Evolutionary conservation across 331 rosid genomes (phyloP).

Genomic region (Cydonia oblonga): DNA sequence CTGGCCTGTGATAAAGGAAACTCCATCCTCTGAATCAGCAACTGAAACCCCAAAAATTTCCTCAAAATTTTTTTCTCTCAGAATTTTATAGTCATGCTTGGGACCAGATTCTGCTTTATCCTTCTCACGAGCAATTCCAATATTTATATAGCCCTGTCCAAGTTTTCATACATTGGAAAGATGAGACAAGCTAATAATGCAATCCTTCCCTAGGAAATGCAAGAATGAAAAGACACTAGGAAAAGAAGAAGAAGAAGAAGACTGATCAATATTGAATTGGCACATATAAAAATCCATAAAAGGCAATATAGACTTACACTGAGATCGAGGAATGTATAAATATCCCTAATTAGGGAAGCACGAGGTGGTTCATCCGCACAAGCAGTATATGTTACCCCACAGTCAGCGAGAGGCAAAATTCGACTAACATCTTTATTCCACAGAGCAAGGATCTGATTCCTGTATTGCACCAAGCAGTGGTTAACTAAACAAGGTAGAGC

Average conservation of each 20-base stretch:
- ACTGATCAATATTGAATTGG: constrained; percentile 4
- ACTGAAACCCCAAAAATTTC: constrained; percentile 50
- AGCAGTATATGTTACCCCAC: constrained; percentile 56
- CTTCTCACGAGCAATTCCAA: constrained; percentile 86
- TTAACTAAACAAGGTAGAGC: constrained; percentile 14
- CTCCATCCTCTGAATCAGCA: constrained; percentile 92
- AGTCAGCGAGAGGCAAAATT: constrained; percentile 78
- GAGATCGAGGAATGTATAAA: constrained; percentile 82
- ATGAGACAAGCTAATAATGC: background rate
- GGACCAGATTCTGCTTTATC: constrained; percentile 43
- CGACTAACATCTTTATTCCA: constrained; percentile 94
- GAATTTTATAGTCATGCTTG: constrained; percentile 46
- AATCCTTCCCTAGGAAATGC: background rate
- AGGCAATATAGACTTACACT: constrained; percentile 51
- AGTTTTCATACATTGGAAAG: constrained; percentile 9
- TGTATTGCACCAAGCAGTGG: constrained; percentile 26
- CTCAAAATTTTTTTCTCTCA: constrained; percentile 49
- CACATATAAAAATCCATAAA: background rate
- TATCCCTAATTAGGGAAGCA: constrained; percentile 65
- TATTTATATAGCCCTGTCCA: constrained; percentile 83
- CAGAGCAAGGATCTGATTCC: constrained; percentile 76
- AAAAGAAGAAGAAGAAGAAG: background rate
- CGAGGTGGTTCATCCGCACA: constrained; percentile 45
- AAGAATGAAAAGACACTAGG: background rate
- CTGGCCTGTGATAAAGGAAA: constrained; percentile 71